Evolutionary conservation across 2,329 filamentous ascomycete genomes (phyloP), one percentile per base, ranked within the genome.

Genomic region (Sporothrix brasiliensis): DNA sequence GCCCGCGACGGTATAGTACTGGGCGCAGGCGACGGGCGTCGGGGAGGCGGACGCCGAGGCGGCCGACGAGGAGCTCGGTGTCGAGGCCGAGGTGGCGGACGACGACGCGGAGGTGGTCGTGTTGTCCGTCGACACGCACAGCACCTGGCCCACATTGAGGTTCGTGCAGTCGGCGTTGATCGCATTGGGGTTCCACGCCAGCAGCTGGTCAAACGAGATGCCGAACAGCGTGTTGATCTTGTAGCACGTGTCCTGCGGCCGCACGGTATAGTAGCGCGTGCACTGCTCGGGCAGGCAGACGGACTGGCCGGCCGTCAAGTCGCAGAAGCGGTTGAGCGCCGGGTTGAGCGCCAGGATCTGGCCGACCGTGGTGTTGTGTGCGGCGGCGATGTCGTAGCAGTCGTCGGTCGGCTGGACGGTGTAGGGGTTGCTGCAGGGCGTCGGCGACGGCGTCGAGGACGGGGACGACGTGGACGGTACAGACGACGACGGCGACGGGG

Each of bases 261-360:
- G n/a, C 27, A 63, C 58, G 13, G 41, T 47, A 39, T 63, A 63
- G 21, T 47, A 47, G 4, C 24, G 58, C 19, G 58, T 63, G 58
- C 58, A 63, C 10, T 39, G n/a, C n/a, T 24, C 39, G 11, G 58
- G 58, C 10, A 63, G 58, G 5, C 58, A 63, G 11, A 63, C 19
- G 5, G 41, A 2, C n/a, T 24, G 19, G 39, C 58, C 58, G 58
- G 39, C 41, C 39, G 34, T 47, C 41, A 63, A 2, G 60, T 63
- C 60, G 14, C 60, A 63, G 21, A 49, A 47, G 3, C 21, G 41
- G 41, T 63, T 24, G 21, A 63, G 60, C 41, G 30, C 21, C 10
- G 58, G 58, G 58, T 63, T 63, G n/a, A 63, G 58, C 10, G n/a
- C 13, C n/a, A 63, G n/a, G 39, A 63, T 63, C 58, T 63, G 58